A percentile compares a stretch with the other conserved stretches of the same genome.
These are phyloP conservation scores for Cyclostephanos tholiformis DNA, from an alignment of 108 stramenopile genomes.

Conservation along the genomic window DNA sequence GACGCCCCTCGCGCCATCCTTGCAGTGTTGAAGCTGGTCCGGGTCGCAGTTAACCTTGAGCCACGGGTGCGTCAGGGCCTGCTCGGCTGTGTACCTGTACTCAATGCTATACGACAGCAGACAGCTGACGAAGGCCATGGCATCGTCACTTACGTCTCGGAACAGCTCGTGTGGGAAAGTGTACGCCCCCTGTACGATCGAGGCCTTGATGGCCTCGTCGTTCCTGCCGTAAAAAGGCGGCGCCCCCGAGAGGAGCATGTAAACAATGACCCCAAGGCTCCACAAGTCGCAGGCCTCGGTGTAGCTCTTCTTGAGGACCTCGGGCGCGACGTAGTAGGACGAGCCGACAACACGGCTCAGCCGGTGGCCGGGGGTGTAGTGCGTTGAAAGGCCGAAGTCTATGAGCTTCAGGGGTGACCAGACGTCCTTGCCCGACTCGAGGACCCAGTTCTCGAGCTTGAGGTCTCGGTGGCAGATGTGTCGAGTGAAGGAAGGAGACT, in stretches of 20 bases:
- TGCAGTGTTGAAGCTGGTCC: slow-evolving; percentile 61
- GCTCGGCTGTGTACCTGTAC: slow-evolving; percentile 87
- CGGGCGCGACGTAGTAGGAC: slow-evolving; percentile 96
- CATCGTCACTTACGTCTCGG: slow-evolving; percentile 87
- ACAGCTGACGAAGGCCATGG: slow-evolving; percentile 89
- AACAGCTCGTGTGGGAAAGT: slow-evolving; percentile 88
- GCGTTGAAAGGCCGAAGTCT: slow-evolving; percentile 94
- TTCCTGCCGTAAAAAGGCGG: slow-evolving; percentile 93
- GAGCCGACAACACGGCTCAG: slow-evolving; percentile 92
- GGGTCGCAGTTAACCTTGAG: slow-evolving; percentile 80
- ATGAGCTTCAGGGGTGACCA: slow-evolving; percentile 92
- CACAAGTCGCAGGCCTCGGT: slow-evolving; percentile 96
- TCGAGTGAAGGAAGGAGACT: slow-evolving; percentile 91
- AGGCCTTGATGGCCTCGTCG: slow-evolving; percentile 88
- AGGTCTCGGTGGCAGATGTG: slow-evolving; percentile 92
- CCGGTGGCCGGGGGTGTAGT: slow-evolving; percentile 87
- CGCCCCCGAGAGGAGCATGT: slow-evolving; percentile 91
- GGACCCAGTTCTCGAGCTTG: slow-evolving; percentile 94
- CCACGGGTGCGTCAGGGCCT: slow-evolving; percentile 90
- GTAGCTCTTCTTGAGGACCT: slow-evolving; percentile 97
- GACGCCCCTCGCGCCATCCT: slow-evolving; percentile 76
- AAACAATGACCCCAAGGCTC: slow-evolving; percentile 93
- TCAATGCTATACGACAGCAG: slow-evolving; percentile 83
- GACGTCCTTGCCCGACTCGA: slow-evolving; percentile 90
- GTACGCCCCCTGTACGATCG: slow-evolving; percentile 88